Evolutionary conservation across 805 yeast species (phyloP).

Genomic region (Kuraishia molischiana): DNA sequence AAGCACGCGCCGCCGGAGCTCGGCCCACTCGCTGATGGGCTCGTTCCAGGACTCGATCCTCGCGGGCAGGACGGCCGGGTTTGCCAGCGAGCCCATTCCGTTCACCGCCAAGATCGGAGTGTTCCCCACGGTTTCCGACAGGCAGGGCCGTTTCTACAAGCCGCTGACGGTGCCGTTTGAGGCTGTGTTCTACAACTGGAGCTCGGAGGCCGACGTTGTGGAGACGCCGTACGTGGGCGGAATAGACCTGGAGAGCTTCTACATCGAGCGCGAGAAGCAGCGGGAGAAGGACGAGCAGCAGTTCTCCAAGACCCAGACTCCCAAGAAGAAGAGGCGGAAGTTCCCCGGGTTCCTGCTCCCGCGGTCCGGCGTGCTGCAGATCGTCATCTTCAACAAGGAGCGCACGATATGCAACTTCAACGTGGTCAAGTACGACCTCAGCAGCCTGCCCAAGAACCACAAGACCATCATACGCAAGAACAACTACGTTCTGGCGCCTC

Average conservation of each 20-base stretch:
- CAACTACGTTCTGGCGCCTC: conserved; percentile 8
- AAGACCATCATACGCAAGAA: conserved; percentile 18
- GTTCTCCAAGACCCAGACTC: not conserved
- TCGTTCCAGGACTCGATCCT: conserved; percentile 14
- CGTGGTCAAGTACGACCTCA: conserved; percentile 16
- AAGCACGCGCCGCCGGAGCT: not conserved
- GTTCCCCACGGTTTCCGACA: conserved; percentile 3
- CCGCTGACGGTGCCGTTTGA: conserved; percentile 13
- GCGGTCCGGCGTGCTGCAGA: conserved; percentile 16
- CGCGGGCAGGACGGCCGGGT: conserved; percentile 11
- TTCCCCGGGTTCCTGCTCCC: conserved; percentile 21
- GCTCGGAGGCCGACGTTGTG: not conserved
- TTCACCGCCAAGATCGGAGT: conserved; percentile 19
- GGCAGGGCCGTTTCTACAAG: conserved; percentile 2
- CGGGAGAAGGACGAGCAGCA: conserved; percentile 1
- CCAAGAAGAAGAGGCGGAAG: conserved; percentile 8
- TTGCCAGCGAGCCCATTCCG: conserved; percentile 10
- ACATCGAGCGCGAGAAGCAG: conserved; percentile 10
- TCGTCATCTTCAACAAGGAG: conserved; percentile 20
- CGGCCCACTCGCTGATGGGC: not conserved
- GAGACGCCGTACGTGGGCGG: conserved; percentile 20
- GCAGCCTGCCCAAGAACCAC: conserved; percentile 11
- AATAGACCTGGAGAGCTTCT: conserved; percentile 16
- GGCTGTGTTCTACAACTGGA: conserved; percentile 15
- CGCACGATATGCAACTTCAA: conserved; percentile 14